These are phyloP conservation scores for Cladosporium sp. DNA, from an alignment of 2,329 filamentous ascomycete species.

Conservation along the genomic window DNA sequence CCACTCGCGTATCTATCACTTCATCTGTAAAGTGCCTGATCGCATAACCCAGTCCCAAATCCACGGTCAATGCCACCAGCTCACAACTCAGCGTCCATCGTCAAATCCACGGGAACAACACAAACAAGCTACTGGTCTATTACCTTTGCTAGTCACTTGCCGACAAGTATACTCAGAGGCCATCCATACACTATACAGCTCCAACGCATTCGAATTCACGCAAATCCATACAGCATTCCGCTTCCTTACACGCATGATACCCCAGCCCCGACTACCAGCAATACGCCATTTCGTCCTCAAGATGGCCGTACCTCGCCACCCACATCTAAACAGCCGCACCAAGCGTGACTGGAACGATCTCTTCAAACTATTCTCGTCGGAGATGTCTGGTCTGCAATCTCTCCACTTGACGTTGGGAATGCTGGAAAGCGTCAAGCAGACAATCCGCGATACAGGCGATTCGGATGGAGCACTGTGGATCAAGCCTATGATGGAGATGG, in stretches of 20 bases:
- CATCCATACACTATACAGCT: conserved; percentile 33
- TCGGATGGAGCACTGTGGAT: conserved; percentile 31
- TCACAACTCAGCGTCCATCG: conserved; percentile 21
- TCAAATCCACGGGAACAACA: conserved; percentile 25
- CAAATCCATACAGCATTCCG: conserved; percentile 35
- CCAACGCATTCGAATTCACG: conserved; percentile 37
- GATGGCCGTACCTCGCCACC: conserved; percentile 36
- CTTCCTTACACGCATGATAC: conserved; percentile 34
- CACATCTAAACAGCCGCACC: conserved; percentile 31
- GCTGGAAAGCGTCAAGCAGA: conserved; percentile 32
- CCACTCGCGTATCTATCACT: conserved; percentile 28
- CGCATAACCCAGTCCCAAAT: conserved; percentile 24
- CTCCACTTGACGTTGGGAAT: conserved; percentile 32
- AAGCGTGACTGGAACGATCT: conserved; percentile 34
- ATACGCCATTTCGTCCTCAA: conserved; percentile 33
- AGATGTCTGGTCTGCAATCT: conserved; percentile 33
- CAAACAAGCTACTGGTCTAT: conserved; percentile 27
- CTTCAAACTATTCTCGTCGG: conserved; percentile 32
- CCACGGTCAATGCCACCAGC: conserved; percentile 31
- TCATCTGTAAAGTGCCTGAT: conserved; percentile 30
- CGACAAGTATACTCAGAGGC: conserved; percentile 35
- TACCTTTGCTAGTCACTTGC: conserved; percentile 34
- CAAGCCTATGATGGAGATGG: conserved; percentile 35
- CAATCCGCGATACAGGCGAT: conserved; percentile 30
- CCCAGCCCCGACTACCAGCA: conserved; percentile 28